Evolutionary conservation across 192 early-diverging fungal genomes (phyloP).

Genomic region (Coemansia sp.): DNA sequence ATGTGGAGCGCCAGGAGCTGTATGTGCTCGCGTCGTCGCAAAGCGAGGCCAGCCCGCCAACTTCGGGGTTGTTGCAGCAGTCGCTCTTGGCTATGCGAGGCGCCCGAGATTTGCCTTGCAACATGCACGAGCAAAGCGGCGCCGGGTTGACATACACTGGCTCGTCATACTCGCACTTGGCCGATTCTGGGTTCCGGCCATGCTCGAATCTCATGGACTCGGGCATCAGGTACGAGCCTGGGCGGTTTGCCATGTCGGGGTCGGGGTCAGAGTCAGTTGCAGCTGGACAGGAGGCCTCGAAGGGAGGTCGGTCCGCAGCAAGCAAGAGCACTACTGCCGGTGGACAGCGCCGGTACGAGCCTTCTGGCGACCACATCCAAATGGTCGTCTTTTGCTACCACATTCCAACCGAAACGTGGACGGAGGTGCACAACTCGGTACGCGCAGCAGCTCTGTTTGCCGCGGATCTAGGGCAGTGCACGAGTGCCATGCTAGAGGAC

Average conservation of each 20-base stretch:
- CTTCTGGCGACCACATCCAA: constrained; percentile 24
- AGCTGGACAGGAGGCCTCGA: neutral
- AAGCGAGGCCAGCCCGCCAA: constrained; percentile 20
- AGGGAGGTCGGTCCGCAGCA: neutral
- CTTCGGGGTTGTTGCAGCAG: constrained; percentile 17
- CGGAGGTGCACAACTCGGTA: constrained; percentile 43
- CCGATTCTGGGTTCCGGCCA: constrained; percentile 28
- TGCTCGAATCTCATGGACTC: constrained; percentile 37
- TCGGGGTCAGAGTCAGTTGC: neutral
- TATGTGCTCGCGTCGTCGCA: constrained; percentile 66
- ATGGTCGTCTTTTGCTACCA: constrained; percentile 53
- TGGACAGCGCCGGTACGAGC: constrained; percentile 3
- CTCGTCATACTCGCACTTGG: constrained; percentile 16
- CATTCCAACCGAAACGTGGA: constrained; percentile 55
- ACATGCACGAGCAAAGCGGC: constrained; percentile 11
- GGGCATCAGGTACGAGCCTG: constrained; percentile 20
- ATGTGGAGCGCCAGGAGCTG: constrained; percentile 73
- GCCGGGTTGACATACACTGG: constrained; percentile 7
- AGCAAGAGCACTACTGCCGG: neutral
- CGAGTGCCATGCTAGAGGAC: constrained; percentile 15
- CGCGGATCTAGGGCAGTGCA: constrained; percentile 30
- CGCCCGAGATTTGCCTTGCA: constrained; percentile 3
- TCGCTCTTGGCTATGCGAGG: constrained; percentile 20
- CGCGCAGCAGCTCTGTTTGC: constrained; percentile 33
- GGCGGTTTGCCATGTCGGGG: neutral